Conservation (phyloP, 108 stramenopile genomes). For the Heterococcus sp. region DNA sequence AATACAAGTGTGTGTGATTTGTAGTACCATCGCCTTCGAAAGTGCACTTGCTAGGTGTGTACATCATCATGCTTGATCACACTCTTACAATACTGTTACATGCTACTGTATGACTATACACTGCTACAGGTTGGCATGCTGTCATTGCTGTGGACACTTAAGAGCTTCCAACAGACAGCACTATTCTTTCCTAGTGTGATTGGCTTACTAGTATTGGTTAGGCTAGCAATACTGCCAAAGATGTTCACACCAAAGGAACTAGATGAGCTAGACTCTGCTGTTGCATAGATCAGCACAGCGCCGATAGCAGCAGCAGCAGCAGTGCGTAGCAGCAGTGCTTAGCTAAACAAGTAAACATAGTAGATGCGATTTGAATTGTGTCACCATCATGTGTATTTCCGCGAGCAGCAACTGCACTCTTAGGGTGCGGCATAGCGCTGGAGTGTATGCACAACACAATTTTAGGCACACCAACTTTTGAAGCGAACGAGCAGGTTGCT, state of each 20-base stretch:
- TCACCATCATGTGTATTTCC: background rate
- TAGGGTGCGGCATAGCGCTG: too few species aligned
- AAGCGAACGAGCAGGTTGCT: background rate
- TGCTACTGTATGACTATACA: too few species aligned
- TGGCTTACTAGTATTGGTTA: conserved; percentile 78
- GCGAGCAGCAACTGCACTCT: background rate
- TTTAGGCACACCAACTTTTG: background rate
- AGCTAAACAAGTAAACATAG: too few species aligned
- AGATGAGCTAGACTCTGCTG: background rate
- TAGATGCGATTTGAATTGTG: background rate
- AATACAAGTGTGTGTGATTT: too few species aligned
- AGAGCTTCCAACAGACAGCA: conserved; percentile 77
- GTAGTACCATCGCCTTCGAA: too few species aligned
- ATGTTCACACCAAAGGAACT: conserved; percentile 10
- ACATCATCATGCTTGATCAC: too few species aligned
- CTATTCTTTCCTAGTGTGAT: conserved; percentile 92
- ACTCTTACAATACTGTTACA: background rate
- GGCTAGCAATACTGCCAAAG: conserved; percentile 70
- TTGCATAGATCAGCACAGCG: background rate
- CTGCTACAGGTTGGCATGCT: conserved; percentile 57
- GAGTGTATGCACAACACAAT: too few species aligned
- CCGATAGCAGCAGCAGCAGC: background rate
- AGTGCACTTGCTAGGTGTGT: too few species aligned
- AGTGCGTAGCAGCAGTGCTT: too few species aligned
- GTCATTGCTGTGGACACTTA: conserved; percentile 79